Percentiles rank a stretch among this genome's conserved stretches.
These are phyloP conservation scores for Cyberlindnera lachancei DNA, from an alignment of 805 yeast species.

Conservation along the genomic window DNA sequence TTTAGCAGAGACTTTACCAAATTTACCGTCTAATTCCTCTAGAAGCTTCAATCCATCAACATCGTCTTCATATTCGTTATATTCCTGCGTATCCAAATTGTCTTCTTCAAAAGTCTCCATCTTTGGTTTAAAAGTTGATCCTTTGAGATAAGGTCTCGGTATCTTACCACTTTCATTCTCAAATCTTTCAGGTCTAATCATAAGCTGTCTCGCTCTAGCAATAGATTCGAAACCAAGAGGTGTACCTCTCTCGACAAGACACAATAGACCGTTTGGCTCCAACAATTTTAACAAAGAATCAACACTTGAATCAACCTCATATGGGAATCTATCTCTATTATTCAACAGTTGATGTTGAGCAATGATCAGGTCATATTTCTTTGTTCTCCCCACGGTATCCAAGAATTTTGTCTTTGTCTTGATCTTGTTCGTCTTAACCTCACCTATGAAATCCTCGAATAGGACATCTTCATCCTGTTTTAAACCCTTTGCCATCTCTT, in stretches of 20 bases:
- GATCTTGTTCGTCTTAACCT: slow-evolving; percentile 50
- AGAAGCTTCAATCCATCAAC: slow-evolving; percentile 15
- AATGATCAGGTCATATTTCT: slow-evolving; percentile 72
- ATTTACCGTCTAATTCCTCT: slow-evolving; percentile 29
- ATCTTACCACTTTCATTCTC: slow-evolving; percentile 49
- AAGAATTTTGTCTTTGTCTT: slow-evolving; percentile 48
- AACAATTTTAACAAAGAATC: slow-evolving; percentile 52
- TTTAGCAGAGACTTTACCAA: slow-evolving; percentile 34
- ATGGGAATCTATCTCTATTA: slow-evolving; percentile 54
- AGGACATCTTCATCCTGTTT: slow-evolving; percentile 18
- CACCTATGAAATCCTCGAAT: slow-evolving; percentile 36
- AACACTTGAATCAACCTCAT: slow-evolving; percentile 62
- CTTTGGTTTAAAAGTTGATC: slow-evolving; percentile 30
- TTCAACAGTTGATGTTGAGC: slow-evolving; percentile 72
- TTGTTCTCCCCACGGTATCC: slow-evolving; percentile 37
- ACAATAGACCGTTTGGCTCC: slow-evolving; percentile 72
- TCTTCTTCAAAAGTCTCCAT: slow-evolving; percentile 12
- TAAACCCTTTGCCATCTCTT: slow-evolving; percentile 13
- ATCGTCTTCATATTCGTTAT: no score
- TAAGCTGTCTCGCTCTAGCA: slow-evolving; percentile 84
- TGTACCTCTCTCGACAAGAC: slow-evolving; percentile 81
- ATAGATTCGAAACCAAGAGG: slow-evolving; percentile 83
- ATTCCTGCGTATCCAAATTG: slow-evolving; percentile 7
- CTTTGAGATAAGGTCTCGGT: slow-evolving; percentile 61
- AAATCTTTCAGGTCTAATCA: slow-evolving; percentile 77